These are phyloP conservation scores for Tephrocybe rancida DNA, from an alignment of 768 basidiomycete genomes.

Conservation along the genomic window DNA sequence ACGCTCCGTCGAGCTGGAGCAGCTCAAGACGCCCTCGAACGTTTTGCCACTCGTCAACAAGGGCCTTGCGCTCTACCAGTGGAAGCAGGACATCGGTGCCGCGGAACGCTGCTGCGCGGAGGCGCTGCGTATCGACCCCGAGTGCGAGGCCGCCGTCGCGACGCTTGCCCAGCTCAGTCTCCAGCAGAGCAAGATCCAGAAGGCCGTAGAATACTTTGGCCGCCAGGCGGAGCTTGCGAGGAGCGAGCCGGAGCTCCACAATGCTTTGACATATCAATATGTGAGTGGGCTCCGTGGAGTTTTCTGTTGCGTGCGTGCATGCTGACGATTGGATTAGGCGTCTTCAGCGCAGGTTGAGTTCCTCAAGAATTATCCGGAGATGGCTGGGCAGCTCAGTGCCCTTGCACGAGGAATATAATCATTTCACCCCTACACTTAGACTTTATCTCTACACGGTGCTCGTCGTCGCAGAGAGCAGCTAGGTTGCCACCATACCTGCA, in stretches of 20 bases:
- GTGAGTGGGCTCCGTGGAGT: slow-evolving; percentile 43
- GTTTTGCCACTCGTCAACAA: slow-evolving; percentile 97
- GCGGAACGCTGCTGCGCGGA: slow-evolving; percentile 88
- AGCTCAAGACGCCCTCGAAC: slow-evolving; percentile 70
- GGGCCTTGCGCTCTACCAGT: slow-evolving; percentile 94
- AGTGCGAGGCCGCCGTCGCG: slow-evolving; percentile 95
- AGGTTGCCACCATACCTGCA: no score
- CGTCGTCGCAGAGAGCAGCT: no score
- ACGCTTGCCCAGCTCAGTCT: slow-evolving; percentile 92
- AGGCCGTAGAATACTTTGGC: slow-evolving; percentile 86
- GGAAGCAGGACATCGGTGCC: slow-evolving; percentile 84
- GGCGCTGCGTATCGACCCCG: slow-evolving; percentile 85
- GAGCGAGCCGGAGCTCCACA: slow-evolving; percentile 86
- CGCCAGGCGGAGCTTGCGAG: slow-evolving; percentile 84
- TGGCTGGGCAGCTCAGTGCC: slow-evolving; percentile 67
- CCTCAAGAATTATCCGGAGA: slow-evolving; percentile 78
- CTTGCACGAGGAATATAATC: slow-evolving; percentile 34
- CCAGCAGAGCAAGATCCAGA: slow-evolving; percentile 87
- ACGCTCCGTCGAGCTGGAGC: slow-evolving; percentile 86
- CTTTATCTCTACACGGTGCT: background rate
- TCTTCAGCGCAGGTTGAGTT: slow-evolving; percentile 84
- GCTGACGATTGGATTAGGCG: slow-evolving; percentile 49
- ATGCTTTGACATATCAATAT: slow-evolving; percentile 77
- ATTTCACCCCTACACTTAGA: background rate
- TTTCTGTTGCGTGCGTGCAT: background rate